Conservation (phyloP, 169 alveolate genomes). For the Plasmodium fragile region DNA sequence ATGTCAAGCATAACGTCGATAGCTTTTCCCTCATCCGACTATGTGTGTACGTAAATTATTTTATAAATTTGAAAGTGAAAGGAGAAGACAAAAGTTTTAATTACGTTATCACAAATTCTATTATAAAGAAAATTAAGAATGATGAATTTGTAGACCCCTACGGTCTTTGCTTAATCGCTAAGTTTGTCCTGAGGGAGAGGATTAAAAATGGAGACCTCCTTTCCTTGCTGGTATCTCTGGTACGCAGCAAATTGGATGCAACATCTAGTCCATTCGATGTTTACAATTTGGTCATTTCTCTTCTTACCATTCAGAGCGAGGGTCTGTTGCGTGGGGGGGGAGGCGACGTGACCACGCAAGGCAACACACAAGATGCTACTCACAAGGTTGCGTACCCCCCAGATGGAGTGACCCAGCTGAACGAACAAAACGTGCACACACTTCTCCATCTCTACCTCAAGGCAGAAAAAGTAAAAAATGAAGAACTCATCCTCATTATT, state of each 20-base stretch:
- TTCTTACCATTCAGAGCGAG: conserved; percentile 29
- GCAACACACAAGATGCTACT: neutral
- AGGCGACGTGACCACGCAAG: neutral
- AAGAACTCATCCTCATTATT: conserved; percentile 25
- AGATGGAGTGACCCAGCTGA: neutral
- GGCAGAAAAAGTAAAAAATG: conserved; percentile 6
- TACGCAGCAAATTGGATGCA: neutral
- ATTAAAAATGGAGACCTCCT: neutral
- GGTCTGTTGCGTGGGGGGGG: neutral
- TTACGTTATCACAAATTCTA: conserved; percentile 3
- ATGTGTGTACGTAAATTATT: conserved; percentile 41
- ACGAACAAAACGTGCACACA: conserved; percentile 33
- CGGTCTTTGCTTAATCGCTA: conserved; percentile 34
- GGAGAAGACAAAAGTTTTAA: conserved; percentile 15
- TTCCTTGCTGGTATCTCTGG: neutral
- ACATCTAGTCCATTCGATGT: conserved; percentile 18
- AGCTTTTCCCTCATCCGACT: conserved; percentile 21
- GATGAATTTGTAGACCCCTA: conserved; percentile 39
- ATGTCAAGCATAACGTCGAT: conserved; percentile 43
- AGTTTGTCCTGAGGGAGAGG: conserved; percentile 17
- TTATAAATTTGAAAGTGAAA: conserved; percentile 51
- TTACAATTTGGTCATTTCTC: conserved; percentile 28
- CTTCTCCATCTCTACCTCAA: conserved; percentile 22
- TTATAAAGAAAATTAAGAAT: conserved; percentile 48
- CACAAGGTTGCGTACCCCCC: neutral